Evolutionary conservation across 192 early-diverging fungal species (phyloP), one percentile per base, ranked within the genome.

Genomic region (Coemansia sp.): DNA sequence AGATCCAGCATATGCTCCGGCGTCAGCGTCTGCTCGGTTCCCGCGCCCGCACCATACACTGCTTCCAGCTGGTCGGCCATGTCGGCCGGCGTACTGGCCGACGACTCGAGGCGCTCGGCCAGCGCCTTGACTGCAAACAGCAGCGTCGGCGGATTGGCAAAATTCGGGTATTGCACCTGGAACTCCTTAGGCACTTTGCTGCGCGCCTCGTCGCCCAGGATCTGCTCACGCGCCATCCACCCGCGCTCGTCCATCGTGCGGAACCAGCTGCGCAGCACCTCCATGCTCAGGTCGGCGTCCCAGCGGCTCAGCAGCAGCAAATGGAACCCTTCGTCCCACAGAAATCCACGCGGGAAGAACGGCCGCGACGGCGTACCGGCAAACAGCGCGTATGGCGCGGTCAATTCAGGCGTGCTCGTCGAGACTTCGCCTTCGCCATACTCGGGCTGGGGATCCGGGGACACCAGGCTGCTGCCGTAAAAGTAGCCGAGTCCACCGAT

Each of bases 301-400:
- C 90, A 97, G 38, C 79, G 79, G 1, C 88, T 85, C 46, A 97
- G 75, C 8, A 97, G 64, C 3, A 89, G 70, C 55, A 91, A 84
- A 54, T 93, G 91, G 64, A 94, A 97, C 0, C 94, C 94, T 67
- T 93, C 91, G 67, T 97, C 94, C 86, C 94, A 97, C 32, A 93
- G 81, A 50, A 94, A 97, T n/a, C 94, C 94, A 26, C 94, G 81
- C 38, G 94, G 92, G 63, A 97, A 97, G 62, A 97, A 97, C 11
- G 94, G 87, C 21, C 94, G 82, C 7, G 86, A 89, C 1, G 94
- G 92, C 1, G 90, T 87, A 0, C 87, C 85, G 0, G 87, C 83
- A 62, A 94, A 94, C 20, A 97, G 67, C 12, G 81, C 69, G 12
- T 78, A 75, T 0, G 94, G 90, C 5, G 63, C 60, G 39, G 86